Evolutionary conservation across 768 basidiomycete species (phyloP).

Genomic region (Amanita fuliginea): DNA sequence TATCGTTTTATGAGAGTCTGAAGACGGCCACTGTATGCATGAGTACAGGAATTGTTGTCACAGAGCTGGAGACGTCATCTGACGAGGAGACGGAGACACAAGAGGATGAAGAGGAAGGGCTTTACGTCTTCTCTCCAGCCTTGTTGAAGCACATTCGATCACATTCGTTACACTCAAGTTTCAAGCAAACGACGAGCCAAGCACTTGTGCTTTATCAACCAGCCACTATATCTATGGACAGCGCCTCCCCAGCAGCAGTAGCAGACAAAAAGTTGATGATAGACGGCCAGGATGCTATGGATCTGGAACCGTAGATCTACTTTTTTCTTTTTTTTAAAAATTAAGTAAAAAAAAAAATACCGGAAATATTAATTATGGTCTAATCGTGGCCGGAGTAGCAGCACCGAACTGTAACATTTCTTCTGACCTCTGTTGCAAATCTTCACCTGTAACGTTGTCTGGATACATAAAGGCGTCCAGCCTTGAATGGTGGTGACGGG

Average conservation of each 20-base stretch:
- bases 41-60: slow-evolving; percentile 48
- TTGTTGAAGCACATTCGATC: slow-evolving; percentile 34
- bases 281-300: slow-evolving; percentile 38
- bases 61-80: slow-evolving; percentile 43
- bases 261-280: neutral
- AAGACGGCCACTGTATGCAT: neutral
- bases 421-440: slow-evolving; percentile 30
- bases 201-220: slow-evolving; percentile 50
- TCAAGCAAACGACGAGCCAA: slow-evolving; percentile 19
- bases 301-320: slow-evolving; percentile 27
- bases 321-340: neutral
- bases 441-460: slow-evolving; percentile 22
- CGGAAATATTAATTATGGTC: neutral
- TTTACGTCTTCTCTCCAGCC: slow-evolving; percentile 35
- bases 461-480: slow-evolving; percentile 27
- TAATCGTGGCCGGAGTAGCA: slow-evolving; percentile 14
- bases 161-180: slow-evolving; percentile 12
- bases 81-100: slow-evolving; percentile 23
- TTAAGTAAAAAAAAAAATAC: too few species aligned
- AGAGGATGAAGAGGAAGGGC: slow-evolving; percentile 10
- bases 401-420: slow-evolving; percentile 39
- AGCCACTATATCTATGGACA: neutral
- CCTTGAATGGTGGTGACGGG: slow-evolving; percentile 56
- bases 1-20: neutral
- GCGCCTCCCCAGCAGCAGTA: neutral